Evolutionary conservation across 2,329 filamentous ascomycete species (phyloP).

Genomic region (Daldinia sp.): DNA sequence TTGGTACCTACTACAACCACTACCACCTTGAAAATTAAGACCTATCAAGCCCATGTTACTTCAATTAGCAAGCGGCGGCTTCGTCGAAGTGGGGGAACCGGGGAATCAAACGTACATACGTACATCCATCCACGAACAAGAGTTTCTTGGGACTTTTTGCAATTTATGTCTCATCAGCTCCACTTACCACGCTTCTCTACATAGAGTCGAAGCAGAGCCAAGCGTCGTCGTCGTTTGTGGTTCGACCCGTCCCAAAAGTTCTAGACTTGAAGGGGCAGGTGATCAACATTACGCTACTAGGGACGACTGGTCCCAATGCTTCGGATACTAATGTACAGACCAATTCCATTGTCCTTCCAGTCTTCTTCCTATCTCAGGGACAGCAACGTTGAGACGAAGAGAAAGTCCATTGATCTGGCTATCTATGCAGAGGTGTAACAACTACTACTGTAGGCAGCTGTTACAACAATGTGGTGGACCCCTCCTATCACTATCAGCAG

Average conservation of each 20-base stretch:
- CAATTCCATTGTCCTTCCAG: not conserved
- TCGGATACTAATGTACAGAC: constrained; percentile 35
- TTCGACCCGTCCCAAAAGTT: constrained; percentile 27
- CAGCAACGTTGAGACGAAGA: not conserved
- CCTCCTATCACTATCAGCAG: constrained; percentile 11
- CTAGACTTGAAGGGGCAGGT: constrained; percentile 38
- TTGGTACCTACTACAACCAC: no score
- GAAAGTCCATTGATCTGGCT: not conserved
- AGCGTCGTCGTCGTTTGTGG: constrained; percentile 21
- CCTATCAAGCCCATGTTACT: constrained; percentile 20
- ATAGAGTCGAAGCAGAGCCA: constrained; percentile 14
- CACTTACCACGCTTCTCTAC: constrained; percentile 39
- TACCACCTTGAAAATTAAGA: constrained; percentile 12
- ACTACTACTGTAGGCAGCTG: not conserved
- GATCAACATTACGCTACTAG: constrained; percentile 29
- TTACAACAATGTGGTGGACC: constrained; percentile 7
- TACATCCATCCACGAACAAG: constrained; percentile 1
- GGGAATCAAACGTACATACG: not conserved
- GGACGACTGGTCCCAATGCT: constrained; percentile 40
- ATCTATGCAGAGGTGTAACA: constrained; percentile 8
- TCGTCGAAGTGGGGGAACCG: constrained; percentile 25
- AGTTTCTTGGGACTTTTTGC: constrained; percentile 2
- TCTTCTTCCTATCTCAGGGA: constrained; percentile 2
- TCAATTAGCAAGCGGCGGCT: constrained; percentile 26
- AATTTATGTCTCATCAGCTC: constrained; percentile 37